Conservation (phyloP, 1,284 basidiomycete species). For the Ganoderma multipileum region DNA sequence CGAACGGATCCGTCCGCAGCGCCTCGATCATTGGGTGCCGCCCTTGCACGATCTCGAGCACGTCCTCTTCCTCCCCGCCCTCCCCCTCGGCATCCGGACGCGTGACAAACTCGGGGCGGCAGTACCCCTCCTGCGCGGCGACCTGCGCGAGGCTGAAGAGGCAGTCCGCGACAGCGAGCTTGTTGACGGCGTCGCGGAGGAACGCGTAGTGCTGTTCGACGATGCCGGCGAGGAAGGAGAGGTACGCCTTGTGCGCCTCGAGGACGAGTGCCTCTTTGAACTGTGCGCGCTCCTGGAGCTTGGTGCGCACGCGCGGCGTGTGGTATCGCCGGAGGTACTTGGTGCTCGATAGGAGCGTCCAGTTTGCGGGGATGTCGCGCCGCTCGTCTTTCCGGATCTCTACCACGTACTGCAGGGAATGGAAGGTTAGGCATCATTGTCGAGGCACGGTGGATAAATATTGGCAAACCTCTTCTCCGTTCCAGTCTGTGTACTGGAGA, state of each 20-base stretch:
- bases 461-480: conserved; percentile 72
- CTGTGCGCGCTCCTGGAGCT: conserved; percentile 80
- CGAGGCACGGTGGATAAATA: neutral
- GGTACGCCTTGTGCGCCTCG: conserved; percentile 73
- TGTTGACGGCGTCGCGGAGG: conserved; percentile 77
- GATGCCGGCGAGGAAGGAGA: conserved; percentile 75
- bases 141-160: conserved; percentile 73
- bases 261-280: conserved; percentile 78
- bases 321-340: conserved; percentile 83
- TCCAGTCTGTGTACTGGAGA: conserved; percentile 75
- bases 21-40: conserved; percentile 87
- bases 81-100: conserved; percentile 34
- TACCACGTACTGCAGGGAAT: conserved; percentile 65
- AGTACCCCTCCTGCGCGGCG: conserved; percentile 79
- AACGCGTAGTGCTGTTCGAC: conserved; percentile 69
- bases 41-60: conserved; percentile 73
- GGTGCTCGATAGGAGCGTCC: conserved; percentile 85
- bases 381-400: conserved; percentile 81
- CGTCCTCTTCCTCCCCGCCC: conserved; percentile 48
- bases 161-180: conserved; percentile 85
- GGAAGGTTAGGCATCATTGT: neutral
- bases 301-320: conserved; percentile 72
- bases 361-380: conserved; percentile 75
- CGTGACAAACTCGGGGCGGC: conserved; percentile 68
- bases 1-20: conserved; percentile 78